Base-by-base conservation (phyloP, 1,139 yeast genomes). In the Kluyveromyces sp. region DNA sequence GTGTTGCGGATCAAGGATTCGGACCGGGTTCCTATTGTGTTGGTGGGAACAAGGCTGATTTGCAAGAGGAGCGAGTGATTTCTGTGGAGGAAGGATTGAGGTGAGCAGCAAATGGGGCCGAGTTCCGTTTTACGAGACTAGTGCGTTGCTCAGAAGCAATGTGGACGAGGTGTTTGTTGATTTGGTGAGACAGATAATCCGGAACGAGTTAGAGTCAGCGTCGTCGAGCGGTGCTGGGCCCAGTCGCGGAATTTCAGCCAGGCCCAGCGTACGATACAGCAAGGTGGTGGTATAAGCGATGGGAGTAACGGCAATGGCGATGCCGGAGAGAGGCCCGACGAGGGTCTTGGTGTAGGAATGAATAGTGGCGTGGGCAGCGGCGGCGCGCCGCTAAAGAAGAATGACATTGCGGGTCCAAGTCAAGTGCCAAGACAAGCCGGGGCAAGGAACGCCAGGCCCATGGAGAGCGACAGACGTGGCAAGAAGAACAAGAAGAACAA, bases 61-160 rank as follows among this genome's bases (percentile, higher is more conserved):
- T 88, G 55, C 78, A 76, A 34, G 79, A 77, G 41, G 92, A 85
- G 55, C 75, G 97, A 51, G 86, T 79, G 39, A 80, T 89, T 43
- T 73, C 82, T 50, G 80, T 81, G 46, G 89, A 81, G 53, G 95
- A 88, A 57, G 96, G 41, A 81, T 84, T 49, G 77, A 76, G 50
- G 82, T 89, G 27, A 90, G 96, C 43, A 83, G 83, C 56, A 78
- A 78, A 45, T 86, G 96, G 89, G 94, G 94, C 8, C 76, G 82
- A 60, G 92, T 84, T 5, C 90, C 96, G 25, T 92, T 90, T 64
- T 87, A 87, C 66, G 97, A 92, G 69, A 87, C 97, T 4, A 83
- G 95, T 54, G 97, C 98, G 37, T 84, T 89, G 76, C 79, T 85
- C 56, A 85, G 87, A 64, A 81, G 89, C 48, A 90, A 92, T 61